Evolutionary conservation across 352 stramenopile genomes (phyloP).

Genomic region (Phytophthora fragariaefolia): DNA sequence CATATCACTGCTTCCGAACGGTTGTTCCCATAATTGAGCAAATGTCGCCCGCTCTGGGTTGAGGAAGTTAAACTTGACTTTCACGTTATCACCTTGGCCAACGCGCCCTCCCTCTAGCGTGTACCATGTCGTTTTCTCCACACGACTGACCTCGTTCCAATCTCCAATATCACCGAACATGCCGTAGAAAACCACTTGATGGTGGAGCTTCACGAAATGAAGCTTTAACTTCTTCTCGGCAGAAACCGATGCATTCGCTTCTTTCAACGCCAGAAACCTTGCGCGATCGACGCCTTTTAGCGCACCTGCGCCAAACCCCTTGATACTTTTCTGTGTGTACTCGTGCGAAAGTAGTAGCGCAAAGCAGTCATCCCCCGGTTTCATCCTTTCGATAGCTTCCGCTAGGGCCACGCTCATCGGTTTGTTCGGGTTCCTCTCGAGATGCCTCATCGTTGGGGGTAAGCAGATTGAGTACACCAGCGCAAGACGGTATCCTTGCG

Average conservation of each 20-base stretch:
- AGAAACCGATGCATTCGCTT: slow-evolving; percentile 1
- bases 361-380: slow-evolving; percentile 43
- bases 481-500: slow-evolving; percentile 18
- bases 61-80: slow-evolving; percentile 24
- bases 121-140: slow-evolving; percentile 16
- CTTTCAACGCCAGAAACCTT: slow-evolving; percentile 7
- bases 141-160: slow-evolving; percentile 10
- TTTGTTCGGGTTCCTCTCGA: background rate
- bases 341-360: slow-evolving; percentile 20
- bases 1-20: slow-evolving; percentile 15
- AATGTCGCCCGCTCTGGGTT: slow-evolving; percentile 28
- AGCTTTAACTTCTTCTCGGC: slow-evolving; percentile 15
- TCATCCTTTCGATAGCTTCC: slow-evolving; percentile 31
- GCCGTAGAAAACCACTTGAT: slow-evolving; percentile 17
- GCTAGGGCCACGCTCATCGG: background rate
- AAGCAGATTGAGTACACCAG: slow-evolving; percentile 29
- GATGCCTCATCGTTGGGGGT: slow-evolving; percentile 12
- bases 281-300: slow-evolving; percentile 22
- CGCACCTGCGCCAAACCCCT: background rate
- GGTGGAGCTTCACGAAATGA: slow-evolving; percentile 18
- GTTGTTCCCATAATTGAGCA: slow-evolving; percentile 20
- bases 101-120: background rate
- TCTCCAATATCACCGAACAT: slow-evolving; percentile 4
- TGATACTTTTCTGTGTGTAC: slow-evolving; percentile 19
- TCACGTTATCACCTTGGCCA: background rate